Percentiles rank a stretch among this genome's conserved stretches.
These are phyloP conservation scores for Phytophthora uliginosa DNA, from an alignment of 352 stramenopile species.

Conservation along the genomic window DNA sequence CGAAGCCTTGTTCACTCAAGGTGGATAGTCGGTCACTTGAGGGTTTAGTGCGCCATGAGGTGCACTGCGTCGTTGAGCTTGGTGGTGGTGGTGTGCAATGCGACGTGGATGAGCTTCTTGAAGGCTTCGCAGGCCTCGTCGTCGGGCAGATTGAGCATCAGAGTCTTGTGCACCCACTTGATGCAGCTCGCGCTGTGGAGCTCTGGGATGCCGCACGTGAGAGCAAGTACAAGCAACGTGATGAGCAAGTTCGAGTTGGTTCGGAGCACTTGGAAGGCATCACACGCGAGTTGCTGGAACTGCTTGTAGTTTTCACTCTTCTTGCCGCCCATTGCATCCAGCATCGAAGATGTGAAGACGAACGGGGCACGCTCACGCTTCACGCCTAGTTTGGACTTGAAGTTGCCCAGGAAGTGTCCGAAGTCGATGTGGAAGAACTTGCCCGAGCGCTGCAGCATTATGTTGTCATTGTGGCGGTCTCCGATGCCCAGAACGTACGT, in stretches of 20 bases:
- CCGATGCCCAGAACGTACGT: constrained; percentile 96
- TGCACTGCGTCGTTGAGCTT: constrained; percentile 89
- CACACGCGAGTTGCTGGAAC: constrained; percentile 77
- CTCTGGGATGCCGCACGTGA: constrained; percentile 88
- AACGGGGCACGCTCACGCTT: constrained; percentile 93
- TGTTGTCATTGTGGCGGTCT: constrained; percentile 96
- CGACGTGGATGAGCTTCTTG: constrained; percentile 81
- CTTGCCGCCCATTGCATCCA: constrained; percentile 85
- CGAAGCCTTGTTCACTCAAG: too few relatives aligned
- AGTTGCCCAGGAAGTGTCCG: constrained; percentile 96
- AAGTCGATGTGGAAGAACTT: constrained; percentile 99
- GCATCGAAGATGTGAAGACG: constrained; percentile 94
- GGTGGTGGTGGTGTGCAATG: constrained; percentile 82
- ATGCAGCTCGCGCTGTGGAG: constrained; percentile 75
- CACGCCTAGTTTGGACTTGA: constrained; percentile 94
- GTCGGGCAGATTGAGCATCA: constrained; percentile 84
- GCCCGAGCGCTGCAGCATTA: constrained; percentile 95
- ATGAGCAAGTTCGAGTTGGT: constrained; percentile 86
- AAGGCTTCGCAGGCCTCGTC: constrained; percentile 71
- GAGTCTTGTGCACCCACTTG: constrained; percentile 81
- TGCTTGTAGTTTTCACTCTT: constrained; percentile 76
- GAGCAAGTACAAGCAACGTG: constrained; percentile 80
- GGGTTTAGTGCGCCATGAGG: constrained; percentile 78
- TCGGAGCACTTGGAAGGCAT: constrained; percentile 81
- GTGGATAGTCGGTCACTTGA: not conserved